Evolutionary conservation across 352 stramenopile species (phyloP), one percentile per base, ranked within the genome.

Genomic region (Blastocystis sp.): DNA sequence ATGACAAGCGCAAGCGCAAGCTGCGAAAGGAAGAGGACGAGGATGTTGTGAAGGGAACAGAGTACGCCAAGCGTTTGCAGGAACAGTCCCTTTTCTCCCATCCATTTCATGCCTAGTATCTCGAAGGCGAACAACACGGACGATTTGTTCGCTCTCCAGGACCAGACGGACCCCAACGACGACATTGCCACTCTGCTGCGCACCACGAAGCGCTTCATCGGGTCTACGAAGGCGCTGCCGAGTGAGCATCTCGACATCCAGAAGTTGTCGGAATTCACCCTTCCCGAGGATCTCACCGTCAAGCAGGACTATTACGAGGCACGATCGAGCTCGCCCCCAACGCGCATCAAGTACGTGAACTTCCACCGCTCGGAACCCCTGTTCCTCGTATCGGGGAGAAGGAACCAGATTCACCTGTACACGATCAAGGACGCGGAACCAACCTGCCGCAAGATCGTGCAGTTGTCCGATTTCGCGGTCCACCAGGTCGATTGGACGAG

Each of bases 131-230:
- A 64, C 7, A 52, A 81, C 14, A 38, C 41, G 45, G 70, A 81
- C 23, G 40, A 23, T 62, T 34, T 81, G 70, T 81, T 81, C 65
- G 48, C 40, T 7, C 59, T 81, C 40, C 34, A 23, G 43, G n/a
- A 53, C 28, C 40, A 81, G 21, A 52, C 7, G 41, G 52, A 61
- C 23, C 2, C 59, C 2, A 56, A 81, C 23, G 70, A 81, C 41
- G 70, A 81, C 19, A 52, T 81, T 2, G 52, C 10, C n/a, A 64
- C 41, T 19, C 53, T 81, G 11, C 53, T 81, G 2, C 70, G 70
- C 19, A 81, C 70, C 21, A 81, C 70, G 7, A 81, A 81, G 48
- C 70, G 70, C 10, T 81, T 81, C 43, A 41, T 81, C 28, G 70
- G 70, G 19, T 28, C 45, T 40, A 34, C 48, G n/a, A 53, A 38